Conservation (phyloP, 352 stramenopile genomes). For the Peronospora farinosa region DNA sequence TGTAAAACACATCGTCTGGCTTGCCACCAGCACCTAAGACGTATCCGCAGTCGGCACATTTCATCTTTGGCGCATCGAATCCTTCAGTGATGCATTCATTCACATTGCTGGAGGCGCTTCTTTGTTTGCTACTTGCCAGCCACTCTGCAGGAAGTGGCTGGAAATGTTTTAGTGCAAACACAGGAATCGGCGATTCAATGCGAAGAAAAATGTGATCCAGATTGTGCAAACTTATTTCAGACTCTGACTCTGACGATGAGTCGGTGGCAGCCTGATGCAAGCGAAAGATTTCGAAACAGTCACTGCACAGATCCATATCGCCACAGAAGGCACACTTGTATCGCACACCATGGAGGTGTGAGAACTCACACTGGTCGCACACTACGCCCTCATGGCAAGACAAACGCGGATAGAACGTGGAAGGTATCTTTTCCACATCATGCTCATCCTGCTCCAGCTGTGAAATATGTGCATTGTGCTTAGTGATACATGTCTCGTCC, state of each 20-base stretch:
- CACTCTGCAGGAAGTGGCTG: constrained; percentile 24
- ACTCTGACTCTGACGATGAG: constrained; percentile 18
- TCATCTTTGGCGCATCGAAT: constrained; percentile 1
- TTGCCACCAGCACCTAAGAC: constrained; percentile 14
- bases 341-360: constrained; percentile 45
- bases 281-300: constrained; percentile 50
- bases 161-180: constrained; percentile 57
- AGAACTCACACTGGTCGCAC: constrained; percentile 59
- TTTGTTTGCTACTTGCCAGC: constrained; percentile 24
- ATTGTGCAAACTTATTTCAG: constrained; percentile 32
- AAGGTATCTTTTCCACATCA: neutral
- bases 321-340: constrained; percentile 73
- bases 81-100: constrained; percentile 8
- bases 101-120: neutral
- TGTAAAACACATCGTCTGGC: constrained; percentile 41
- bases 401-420: constrained; percentile 44
- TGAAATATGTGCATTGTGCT: constrained; percentile 18
- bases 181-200: constrained; percentile 52
- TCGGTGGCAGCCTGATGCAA: constrained; percentile 19
- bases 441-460: constrained; percentile 1
- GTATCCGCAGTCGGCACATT: constrained; percentile 32
- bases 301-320: constrained; percentile 64
- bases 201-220: constrained; percentile 60
- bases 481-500: constrained; percentile 24
- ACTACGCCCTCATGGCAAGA: constrained; percentile 58